Base-by-base conservation (phyloP, 2,329 filamentous ascomycete species). In the Aspergillus thermomutatus region DNA sequence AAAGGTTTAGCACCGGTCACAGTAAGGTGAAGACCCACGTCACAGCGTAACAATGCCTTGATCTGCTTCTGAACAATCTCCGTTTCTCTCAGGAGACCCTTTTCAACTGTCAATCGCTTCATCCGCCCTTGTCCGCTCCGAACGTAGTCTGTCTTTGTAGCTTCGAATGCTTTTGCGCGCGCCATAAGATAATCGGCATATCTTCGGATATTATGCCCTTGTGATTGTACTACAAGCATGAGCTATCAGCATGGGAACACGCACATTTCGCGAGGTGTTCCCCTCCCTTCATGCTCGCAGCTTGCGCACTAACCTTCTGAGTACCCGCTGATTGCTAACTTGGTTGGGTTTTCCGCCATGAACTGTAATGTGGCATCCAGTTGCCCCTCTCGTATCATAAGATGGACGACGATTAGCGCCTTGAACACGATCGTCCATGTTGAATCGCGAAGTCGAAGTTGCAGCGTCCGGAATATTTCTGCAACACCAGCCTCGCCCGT, bases 391-490 rank as follows among this genome's bases (percentile, higher is more conserved):
- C 94, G 86, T 72, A 99, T 94, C 94, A 99, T 97, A 60, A 97
- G 80, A 74, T 99, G 94, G 49, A 96, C 87, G 50, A 96, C 94
- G 67, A 97, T 96, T 64, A 99, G 81, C 67, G 91, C 88, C 80
- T 99, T 99, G 87, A 97, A 96, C 63, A 96, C 93, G 56, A 97
- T 92, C n/a, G 94, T 99, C 94, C 94, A 99, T 81, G 94, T 96
- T 65, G 93, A 93, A 74, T 99, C 94, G 72, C 92, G 88, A 64
- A 99, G 78, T 52, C 94, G 87, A 72, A 91, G 86, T 72, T 95
- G 92, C 54, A 99, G 81, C 45, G 92, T 91, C 59, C 94, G 88
- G 75, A 99, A 97, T 70, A 99, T 90, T 78, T 99, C 94, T 58
- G 88, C 93, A 58, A 99, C 91, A 64, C 93, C 94, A 53, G 91